A percentile compares a stretch with the other conserved stretches of the same genome.
Conservation (phyloP, 768 basidiomycete species). For the Rhodosporidiobolus sp. region DNA sequence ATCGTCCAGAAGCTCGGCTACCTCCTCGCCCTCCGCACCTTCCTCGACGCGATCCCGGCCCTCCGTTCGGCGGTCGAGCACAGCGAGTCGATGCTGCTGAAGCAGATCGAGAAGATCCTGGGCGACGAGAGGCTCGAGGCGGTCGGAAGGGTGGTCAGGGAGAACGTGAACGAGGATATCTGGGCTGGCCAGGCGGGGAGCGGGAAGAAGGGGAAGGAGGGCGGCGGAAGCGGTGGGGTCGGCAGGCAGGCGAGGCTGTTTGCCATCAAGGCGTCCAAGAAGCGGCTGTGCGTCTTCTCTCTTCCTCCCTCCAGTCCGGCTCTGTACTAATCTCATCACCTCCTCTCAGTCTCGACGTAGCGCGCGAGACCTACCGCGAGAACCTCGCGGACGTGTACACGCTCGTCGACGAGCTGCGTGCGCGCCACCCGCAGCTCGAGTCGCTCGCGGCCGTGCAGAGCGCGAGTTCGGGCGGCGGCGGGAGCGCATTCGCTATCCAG, state of each 20-base stretch:
- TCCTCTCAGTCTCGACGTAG: slow-evolving; percentile 67
- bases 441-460: slow-evolving; percentile 26
- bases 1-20: slow-evolving; percentile 55
- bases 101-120: slow-evolving; percentile 67
- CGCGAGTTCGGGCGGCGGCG: slow-evolving; percentile 13
- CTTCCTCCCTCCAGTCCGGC: slow-evolving; percentile 57
- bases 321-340: neutral
- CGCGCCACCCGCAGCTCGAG: slow-evolving; percentile 31
- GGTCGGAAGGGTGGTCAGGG: slow-evolving; percentile 62
- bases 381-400: slow-evolving; percentile 83
- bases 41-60: slow-evolving; percentile 65
- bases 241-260: slow-evolving; percentile 74
- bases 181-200: slow-evolving; percentile 56
- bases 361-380: slow-evolving; percentile 89
- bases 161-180: slow-evolving; percentile 58
- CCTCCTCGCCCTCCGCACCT: slow-evolving; percentile 71
- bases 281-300: slow-evolving; percentile 37
- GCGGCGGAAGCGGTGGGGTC: slow-evolving; percentile 43
- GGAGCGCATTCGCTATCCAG: slow-evolving; percentile 39
- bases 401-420: slow-evolving; percentile 50
- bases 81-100: slow-evolving; percentile 61
- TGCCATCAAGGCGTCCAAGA: slow-evolving; percentile 63
- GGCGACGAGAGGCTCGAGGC: slow-evolving; percentile 66
- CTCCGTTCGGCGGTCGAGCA: slow-evolving; percentile 63
- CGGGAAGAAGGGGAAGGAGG: neutral